Base-by-base conservation (phyloP, 805 yeast genomes). In the Cyberlindnera meyerae region DNA sequence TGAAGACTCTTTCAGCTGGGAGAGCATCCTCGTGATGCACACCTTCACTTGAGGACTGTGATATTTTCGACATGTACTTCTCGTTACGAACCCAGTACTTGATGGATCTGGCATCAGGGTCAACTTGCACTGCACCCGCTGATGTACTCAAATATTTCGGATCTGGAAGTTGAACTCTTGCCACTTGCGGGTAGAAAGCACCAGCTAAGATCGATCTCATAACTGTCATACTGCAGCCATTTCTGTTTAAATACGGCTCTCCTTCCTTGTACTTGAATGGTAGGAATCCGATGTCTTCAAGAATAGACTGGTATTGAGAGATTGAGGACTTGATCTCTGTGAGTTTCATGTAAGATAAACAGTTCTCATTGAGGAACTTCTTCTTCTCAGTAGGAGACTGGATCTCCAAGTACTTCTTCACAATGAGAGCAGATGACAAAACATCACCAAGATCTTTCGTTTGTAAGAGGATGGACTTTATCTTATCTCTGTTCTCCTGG, bases 61-160 rank as follows among this genome's bases (percentile, higher is more conserved):
- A 36, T n/a, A 43, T 29, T 15, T 33, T 31, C 4, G 43, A 47
- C 44, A 47, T 52, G 41, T 68, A 77, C 34, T 67, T 70, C 34
- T 80, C 86, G 49, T 76, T 77, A 45, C 84, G 63, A 29, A 82
- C 70, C 83, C 88, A 88, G 34, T 78, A 75, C 53, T 79, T 82
- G 40, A 82, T 80, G 40, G 70, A 65, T 39, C 68, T 72, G 3
- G 89, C 83, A 52, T 89, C 96, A 0, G 88, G 84, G 49, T 89
- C 96, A n/a, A 77, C 69, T 36, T 84, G 89, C 29, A 90, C 71
- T 0, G 97, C 74, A 16, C 98, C 98, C 0, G 78, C 70, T 24
- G 79, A 63, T 2, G 86, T 76, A 25, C 78, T 72, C 29, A 77
- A 62, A 55, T 63, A 90, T 51, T 83, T 85, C 4, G 89, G 76